A percentile compares a stretch with the other conserved stretches of the same genome.
These are phyloP conservation scores for Trichophaea hybrida DNA, from an alignment of 2,329 filamentous ascomycete genomes.

Conservation along the genomic window DNA sequence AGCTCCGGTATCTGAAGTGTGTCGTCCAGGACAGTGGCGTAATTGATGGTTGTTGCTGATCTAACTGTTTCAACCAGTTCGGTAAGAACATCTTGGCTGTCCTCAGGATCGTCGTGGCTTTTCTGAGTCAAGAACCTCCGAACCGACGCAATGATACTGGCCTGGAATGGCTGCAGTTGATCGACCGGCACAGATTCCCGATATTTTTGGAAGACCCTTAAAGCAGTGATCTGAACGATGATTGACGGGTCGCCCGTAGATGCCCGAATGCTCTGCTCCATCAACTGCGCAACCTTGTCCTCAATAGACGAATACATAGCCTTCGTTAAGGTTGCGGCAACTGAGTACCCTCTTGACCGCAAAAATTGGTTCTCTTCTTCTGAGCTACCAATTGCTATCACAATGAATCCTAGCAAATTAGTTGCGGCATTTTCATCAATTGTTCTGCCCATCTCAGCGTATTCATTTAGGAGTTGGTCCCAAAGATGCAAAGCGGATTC, in stretches of 20 bases:
- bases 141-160: conserved; percentile 39
- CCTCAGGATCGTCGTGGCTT: conserved; percentile 50
- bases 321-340: conserved; percentile 64
- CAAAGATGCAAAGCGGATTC: conserved; percentile 76
- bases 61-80: conserved; percentile 77
- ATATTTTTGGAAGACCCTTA: conserved; percentile 64
- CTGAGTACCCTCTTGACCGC: conserved; percentile 71
- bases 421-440: conserved; percentile 56
- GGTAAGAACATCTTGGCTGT: conserved; percentile 82
- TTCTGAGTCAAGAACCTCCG: conserved; percentile 49
- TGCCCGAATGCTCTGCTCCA: conserved; percentile 59
- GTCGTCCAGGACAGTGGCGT: conserved; percentile 55
- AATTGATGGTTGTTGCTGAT: conserved; percentile 67
- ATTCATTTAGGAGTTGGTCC: conserved; percentile 70
- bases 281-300: conserved; percentile 38
- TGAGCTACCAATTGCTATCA: conserved; percentile 46
- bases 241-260: conserved; percentile 66
- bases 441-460: conserved; percentile 58
- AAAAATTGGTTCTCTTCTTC: conserved; percentile 57
- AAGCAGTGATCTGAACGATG: conserved; percentile 80
- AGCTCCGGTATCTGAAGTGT: conserved; percentile 63
- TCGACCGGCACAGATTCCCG: conserved; percentile 31
- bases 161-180: conserved; percentile 22
- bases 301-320: conserved; percentile 45
- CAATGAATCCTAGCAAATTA: conserved; percentile 66